These are phyloP conservation scores for Backusella mclennaniae DNA, from an alignment of 192 early-diverging fungal genomes.

Conservation along the genomic window DNA sequence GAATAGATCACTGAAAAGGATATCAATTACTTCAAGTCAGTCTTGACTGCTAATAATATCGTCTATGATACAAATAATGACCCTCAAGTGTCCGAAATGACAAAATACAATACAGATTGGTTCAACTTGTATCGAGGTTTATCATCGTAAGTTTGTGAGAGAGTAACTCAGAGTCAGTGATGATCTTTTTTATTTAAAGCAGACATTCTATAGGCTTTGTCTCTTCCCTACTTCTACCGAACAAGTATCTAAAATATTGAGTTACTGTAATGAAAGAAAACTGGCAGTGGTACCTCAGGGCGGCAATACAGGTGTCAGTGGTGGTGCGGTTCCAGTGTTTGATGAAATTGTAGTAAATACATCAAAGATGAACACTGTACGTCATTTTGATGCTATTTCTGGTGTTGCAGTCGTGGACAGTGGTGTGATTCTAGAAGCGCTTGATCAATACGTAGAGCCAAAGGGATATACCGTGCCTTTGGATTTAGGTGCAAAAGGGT, in stretches of 20 bases:
- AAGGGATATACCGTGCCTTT: slow-evolving; percentile 86
- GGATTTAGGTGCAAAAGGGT: slow-evolving; percentile 82
- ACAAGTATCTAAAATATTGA: slow-evolving; percentile 78
- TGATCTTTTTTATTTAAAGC: background rate
- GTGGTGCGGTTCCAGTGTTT: slow-evolving; percentile 90
- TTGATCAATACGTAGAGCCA: slow-evolving; percentile 82
- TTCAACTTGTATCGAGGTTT: slow-evolving; percentile 86
- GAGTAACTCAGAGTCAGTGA: background rate
- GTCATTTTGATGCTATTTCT: slow-evolving; percentile 65
- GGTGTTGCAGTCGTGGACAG: slow-evolving; percentile 86
- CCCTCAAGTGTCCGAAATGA: slow-evolving; percentile 26
- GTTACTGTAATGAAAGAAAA: slow-evolving; percentile 80
- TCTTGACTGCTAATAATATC: slow-evolving; percentile 39
- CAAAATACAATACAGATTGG: slow-evolving; percentile 83
- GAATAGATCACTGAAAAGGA: slow-evolving; percentile 48
- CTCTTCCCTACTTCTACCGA: slow-evolving; percentile 80
- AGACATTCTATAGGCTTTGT: slow-evolving; percentile 48
- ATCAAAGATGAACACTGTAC: slow-evolving; percentile 73
- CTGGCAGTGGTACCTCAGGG: slow-evolving; percentile 96
- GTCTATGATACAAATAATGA: slow-evolving; percentile 45
- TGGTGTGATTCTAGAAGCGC: slow-evolving; percentile 84
- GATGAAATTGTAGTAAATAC: slow-evolving; percentile 90
- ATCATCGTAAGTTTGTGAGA: slow-evolving; percentile 39
- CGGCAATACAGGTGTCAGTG: slow-evolving; percentile 94
- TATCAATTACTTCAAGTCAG: slow-evolving; percentile 50